Conservation (phyloP, 208 protist species). For the Trypanosomatidae sp. region DNA sequence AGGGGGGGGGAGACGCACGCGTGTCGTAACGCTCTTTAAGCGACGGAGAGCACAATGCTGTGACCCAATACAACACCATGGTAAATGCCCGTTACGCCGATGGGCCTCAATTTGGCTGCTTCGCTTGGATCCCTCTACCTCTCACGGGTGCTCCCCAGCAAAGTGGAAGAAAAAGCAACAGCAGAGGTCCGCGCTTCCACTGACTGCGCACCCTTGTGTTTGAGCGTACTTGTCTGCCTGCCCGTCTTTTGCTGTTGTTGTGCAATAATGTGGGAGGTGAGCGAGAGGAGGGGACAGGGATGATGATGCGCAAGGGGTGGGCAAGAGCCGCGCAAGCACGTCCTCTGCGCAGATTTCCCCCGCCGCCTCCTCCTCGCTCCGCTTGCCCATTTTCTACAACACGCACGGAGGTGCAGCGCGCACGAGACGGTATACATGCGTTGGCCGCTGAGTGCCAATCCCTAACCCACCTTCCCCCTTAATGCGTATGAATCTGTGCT, state of each 20-base stretch:
- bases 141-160: background rate
- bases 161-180: background rate
- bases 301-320: background rate
- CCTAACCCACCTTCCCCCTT: no score
- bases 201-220: background rate
- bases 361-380: background rate
- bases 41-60: background rate
- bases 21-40: no score
- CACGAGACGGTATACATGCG: background rate
- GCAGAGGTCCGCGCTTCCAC: background rate
- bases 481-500: background rate
- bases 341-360: background rate
- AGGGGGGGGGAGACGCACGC: background rate
- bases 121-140: background rate
- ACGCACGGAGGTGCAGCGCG: background rate
- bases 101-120: background rate
- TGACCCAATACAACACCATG: background rate
- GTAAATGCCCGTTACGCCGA: background rate
- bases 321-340: background rate
- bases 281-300: background rate
- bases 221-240: background rate
- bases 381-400: background rate
- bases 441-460: background rate
- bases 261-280: background rate
- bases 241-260: background rate